Conservation (phyloP, 176 grass and related monocot species). For the Triticum monococcum region DNA sequence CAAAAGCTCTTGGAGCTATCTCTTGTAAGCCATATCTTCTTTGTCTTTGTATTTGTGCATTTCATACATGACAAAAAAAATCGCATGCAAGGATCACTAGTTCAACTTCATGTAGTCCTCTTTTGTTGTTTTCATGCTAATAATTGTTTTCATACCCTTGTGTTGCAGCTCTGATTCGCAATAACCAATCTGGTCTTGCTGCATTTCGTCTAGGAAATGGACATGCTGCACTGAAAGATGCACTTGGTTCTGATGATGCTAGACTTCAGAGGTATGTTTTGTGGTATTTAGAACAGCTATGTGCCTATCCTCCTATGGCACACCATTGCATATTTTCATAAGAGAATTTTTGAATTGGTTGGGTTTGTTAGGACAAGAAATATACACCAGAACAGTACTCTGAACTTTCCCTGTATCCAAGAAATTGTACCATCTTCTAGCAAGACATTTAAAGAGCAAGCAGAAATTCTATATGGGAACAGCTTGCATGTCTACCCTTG, state of each 20-base stretch:
- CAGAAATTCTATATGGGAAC: neutral
- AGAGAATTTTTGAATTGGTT: neutral
- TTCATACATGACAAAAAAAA: neutral
- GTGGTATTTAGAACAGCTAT: neutral
- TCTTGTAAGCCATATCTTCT: slow-evolving; percentile 55
- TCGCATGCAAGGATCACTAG: neutral
- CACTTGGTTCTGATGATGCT: slow-evolving; percentile 73
- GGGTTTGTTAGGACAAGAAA: neutral
- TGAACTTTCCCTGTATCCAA: neutral
- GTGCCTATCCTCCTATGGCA: too few species aligned
- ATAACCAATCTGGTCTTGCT: slow-evolving; percentile 68
- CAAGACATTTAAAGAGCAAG: neutral
- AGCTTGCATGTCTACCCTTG: neutral
- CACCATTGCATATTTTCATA: neutral
- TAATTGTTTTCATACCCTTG: neutral
- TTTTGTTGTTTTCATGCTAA: slow-evolving; percentile 16
- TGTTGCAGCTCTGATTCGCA: slow-evolving; percentile 69
- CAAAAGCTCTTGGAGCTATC: slow-evolving; percentile 95
- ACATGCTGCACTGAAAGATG: slow-evolving; percentile 75
- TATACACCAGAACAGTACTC: neutral
- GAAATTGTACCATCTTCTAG: neutral
- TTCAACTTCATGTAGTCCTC: neutral
- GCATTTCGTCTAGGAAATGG: slow-evolving; percentile 96
- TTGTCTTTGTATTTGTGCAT: neutral
- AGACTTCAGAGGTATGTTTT: slow-evolving; percentile 71